A percentile compares a stretch with the other conserved stretches of the same genome.
These are phyloP conservation scores for Eucalyptus marginata DNA, from an alignment of 345 rosid genomes.

Conservation along the genomic window DNA sequence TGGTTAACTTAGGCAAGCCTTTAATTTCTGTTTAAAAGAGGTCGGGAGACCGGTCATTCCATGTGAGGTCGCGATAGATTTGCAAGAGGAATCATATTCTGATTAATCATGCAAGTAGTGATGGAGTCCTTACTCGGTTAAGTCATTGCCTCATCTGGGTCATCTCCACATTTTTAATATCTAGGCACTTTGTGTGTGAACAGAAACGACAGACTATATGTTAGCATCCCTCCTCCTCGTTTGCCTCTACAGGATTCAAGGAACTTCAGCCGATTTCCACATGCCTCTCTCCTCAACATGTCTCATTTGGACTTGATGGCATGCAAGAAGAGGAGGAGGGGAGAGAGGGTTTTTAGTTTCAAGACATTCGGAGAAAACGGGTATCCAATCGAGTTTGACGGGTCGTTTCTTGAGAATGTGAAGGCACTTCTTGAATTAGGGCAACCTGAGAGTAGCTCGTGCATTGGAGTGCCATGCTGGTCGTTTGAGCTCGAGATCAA, in stretches of 20 bases:
- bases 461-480: slow-evolving; percentile 47
- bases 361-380: slow-evolving; percentile 69
- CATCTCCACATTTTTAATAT: slow-evolving; percentile 23
- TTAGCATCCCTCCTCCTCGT: neutral
- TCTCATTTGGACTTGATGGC: slow-evolving; percentile 8
- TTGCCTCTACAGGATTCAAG: neutral
- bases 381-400: slow-evolving; percentile 51
- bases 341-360: slow-evolving; percentile 58
- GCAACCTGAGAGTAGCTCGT: slow-evolving; percentile 18
- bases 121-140: neutral
- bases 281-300: neutral
- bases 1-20: neutral
- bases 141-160: slow-evolving; percentile 2
- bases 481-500: slow-evolving; percentile 85
- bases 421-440: slow-evolving; percentile 55
- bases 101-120: slow-evolving; percentile 37
- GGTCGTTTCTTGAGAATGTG: slow-evolving; percentile 53
- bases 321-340: slow-evolving; percentile 68
- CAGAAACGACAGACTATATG: neutral
- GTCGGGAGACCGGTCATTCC: slow-evolving; percentile 1
- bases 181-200: slow-evolving; percentile 8
- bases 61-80: slow-evolving; percentile 30
- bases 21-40: neutral
- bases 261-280: slow-evolving; percentile 8
- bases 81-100: slow-evolving; percentile 28